Evolutionary conservation across 805 yeast species (phyloP).

Genomic region (Lipomyces oligophaga): DNA sequence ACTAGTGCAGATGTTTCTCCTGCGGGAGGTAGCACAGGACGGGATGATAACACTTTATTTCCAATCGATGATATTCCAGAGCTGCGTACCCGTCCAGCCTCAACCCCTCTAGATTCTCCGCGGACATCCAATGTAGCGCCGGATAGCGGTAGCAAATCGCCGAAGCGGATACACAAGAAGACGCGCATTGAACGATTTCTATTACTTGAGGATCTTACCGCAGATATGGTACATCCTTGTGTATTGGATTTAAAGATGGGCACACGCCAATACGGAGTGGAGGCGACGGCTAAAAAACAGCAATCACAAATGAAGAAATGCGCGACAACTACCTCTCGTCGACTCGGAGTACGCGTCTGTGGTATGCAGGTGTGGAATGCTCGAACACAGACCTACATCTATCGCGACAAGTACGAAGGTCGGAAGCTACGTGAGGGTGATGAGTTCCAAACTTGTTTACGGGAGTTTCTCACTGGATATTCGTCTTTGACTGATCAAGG

Average conservation of each 20-base stretch:
- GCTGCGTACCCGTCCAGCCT: background rate
- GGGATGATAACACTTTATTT: too few relatives aligned
- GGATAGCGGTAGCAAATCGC: background rate
- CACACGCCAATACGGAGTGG: slow-evolving; percentile 96
- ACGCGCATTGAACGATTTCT: slow-evolving; percentile 71
- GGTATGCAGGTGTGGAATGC: slow-evolving; percentile 86
- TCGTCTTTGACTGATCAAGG: slow-evolving; percentile 52
- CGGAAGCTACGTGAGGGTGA: slow-evolving; percentile 65
- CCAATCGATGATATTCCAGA: background rate
- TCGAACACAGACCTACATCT: slow-evolving; percentile 47
- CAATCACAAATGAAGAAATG: slow-evolving; percentile 81
- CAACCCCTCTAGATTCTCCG: background rate
- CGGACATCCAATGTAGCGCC: background rate
- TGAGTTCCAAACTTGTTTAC: slow-evolving; percentile 70
- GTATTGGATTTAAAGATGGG: slow-evolving; percentile 97
- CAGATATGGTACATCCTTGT: slow-evolving; percentile 78
- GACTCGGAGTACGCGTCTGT: slow-evolving; percentile 86
- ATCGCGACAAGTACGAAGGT: slow-evolving; percentile 90
- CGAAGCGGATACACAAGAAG: background rate
- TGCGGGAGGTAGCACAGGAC: background rate
- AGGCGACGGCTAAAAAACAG: slow-evolving; percentile 69
- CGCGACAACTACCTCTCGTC: slow-evolving; percentile 68
- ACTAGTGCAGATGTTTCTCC: background rate
- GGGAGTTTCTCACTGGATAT: slow-evolving; percentile 81
- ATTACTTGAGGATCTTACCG: slow-evolving; percentile 83